Percentiles rank a stretch among this genome's conserved stretches.
phyloP scores from a whole-genome alignment of 176 grass and related monocot genomes.

The Eragrostis nindensis region DNA sequence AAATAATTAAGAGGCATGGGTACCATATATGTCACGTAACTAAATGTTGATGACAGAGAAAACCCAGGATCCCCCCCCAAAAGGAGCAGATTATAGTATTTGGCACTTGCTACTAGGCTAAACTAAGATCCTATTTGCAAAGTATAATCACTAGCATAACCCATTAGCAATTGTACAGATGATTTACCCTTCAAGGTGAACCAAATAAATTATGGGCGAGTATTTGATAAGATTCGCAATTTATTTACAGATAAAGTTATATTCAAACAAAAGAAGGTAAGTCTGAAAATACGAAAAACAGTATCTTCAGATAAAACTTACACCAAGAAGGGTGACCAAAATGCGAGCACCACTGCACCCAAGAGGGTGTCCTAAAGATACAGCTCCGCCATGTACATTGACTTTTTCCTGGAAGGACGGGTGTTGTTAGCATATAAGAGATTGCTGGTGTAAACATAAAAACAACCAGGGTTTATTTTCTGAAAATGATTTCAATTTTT shows the following conservation, averaged over 20 bases:
- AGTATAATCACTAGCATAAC: neutral
- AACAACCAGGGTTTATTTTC: neutral
- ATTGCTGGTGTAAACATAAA: neutral
- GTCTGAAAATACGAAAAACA: constrained; percentile 3
- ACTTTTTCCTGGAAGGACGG: constrained; percentile 71
- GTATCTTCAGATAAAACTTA: constrained; percentile 47
- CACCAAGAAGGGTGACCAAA: constrained; percentile 85
- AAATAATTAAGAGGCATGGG: neutral
- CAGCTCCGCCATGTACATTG: constrained; percentile 93
- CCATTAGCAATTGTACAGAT: neutral
- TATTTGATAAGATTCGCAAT: neutral
- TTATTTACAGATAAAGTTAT: too few relatives aligned
- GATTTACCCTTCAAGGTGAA: neutral
- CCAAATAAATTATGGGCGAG: neutral
- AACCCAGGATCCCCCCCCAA: neutral
- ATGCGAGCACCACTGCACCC: constrained; percentile 92
- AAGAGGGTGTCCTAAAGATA: constrained; percentile 90
- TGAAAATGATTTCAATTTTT: neutral
- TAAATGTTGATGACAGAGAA: neutral
- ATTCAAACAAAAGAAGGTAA: neutral
- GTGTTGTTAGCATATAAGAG: neutral
- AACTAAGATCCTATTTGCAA: neutral
- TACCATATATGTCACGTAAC: neutral
- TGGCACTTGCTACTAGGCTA: neutral
- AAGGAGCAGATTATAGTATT: neutral